Evolutionary conservation across 352 stramenopile species (phyloP).

Genomic region (Thraustochytrium sp.): DNA sequence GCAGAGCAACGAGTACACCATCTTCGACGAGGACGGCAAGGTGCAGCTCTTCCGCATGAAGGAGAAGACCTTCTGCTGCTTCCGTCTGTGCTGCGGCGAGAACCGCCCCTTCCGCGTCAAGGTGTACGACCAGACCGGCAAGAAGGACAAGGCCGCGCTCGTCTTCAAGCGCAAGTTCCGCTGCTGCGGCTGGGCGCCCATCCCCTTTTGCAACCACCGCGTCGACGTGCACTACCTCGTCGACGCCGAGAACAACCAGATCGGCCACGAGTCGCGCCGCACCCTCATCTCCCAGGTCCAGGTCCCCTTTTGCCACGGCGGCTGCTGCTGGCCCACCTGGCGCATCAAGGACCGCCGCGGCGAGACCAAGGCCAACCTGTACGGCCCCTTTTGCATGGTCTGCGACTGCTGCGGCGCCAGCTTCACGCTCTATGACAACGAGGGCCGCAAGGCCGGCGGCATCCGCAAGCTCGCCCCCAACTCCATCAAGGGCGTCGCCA

Average conservation of each 20-base stretch:
- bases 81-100: conserved; percentile 38
- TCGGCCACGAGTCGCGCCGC: conserved; percentile 26
- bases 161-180: conserved; percentile 32
- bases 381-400: conserved; percentile 11
- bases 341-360: conserved; percentile 20
- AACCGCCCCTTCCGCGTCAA: conserved; percentile 42
- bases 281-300: conserved; percentile 26
- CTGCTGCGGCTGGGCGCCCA: conserved; percentile 31
- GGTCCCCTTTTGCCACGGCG: conserved; percentile 27
- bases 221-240: conserved; percentile 42
- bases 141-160: conserved; percentile 35
- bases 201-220: conserved; percentile 39
- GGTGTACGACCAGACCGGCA: conserved; percentile 29
- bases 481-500: not conserved
- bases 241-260: conserved; percentile 6
- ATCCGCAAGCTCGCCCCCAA: conserved; percentile 10
- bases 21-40: conserved; percentile 37
- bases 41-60: conserved; percentile 37
- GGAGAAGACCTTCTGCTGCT: conserved; percentile 42
- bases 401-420: conserved; percentile 39
- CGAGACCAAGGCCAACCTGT: conserved; percentile 12
- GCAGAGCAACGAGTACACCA: conserved; percentile 42
- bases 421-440: conserved; percentile 36
- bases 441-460: not conserved
- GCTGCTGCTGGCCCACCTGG: conserved; percentile 41